Evolutionary conservation across 805 yeast species (phyloP), one percentile per base, ranked within the genome.

Genomic region (Brettanomyces anomalus): DNA sequence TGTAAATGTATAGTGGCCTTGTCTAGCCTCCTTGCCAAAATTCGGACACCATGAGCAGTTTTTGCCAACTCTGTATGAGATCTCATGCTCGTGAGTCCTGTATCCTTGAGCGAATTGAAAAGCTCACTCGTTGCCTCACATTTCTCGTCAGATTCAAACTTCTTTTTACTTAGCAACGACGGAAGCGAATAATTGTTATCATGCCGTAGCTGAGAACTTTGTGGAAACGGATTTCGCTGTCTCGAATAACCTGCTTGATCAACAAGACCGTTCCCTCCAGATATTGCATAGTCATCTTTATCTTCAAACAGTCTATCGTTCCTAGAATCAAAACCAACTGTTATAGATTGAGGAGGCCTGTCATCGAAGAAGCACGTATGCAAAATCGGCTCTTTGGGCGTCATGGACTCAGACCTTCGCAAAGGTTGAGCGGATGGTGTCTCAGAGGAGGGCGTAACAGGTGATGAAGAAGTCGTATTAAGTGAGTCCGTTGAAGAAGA

Each of bases 21-120:
- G 42, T 78, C 71, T 33, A 85, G 62, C 57, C 81, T 81, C 48
- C 78, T 79, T n/a, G 85, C 82, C 46, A 85, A 66, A 66, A 79
- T 71, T 37, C 93, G 69, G 5, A 85, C 89, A 3, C 87, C 88
- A 56, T 83, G 82, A 4, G 88, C 93, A 7, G 90, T 81, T 48
- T 84, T 81, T 2, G 88, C 85, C 51, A 83, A 64, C 53, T 82
- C 83, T 7, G 85, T 79, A 60, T 85, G 93, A 1, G 86, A 77
- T 43, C 71, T 71, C 31, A 78, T 84, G 2, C 74, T 66, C 44
- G 72, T 68, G 40, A 80, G 58, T 37, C 74, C 76, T 33, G 66
- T 74, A 19, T 49, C 46, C 4, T 58, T 55, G n/a, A 58, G 43
- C 15, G 46, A 43, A 15, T 49, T 46, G 28, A 55, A 37, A 17